phyloP scores from a whole-genome alignment of 495 filamentous ascomycete species.

The Talaromyces liani region DNA sequence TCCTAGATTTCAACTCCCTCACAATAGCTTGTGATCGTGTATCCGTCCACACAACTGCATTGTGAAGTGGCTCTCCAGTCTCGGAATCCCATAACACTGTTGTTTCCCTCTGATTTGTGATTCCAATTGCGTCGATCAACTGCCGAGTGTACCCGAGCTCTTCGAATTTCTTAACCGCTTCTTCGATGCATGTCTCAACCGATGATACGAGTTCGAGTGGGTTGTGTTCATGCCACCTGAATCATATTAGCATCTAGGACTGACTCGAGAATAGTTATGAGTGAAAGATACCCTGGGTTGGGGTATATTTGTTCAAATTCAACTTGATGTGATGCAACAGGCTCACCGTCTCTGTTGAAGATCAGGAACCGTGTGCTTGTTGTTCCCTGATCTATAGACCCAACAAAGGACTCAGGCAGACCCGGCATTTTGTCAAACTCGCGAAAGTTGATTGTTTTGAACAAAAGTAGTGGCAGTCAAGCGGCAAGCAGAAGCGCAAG shows the following conservation, averaged over 20 bases:
- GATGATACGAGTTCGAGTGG: constrained; percentile 70
- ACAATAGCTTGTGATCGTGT: constrained; percentile 76
- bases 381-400: constrained; percentile 85
- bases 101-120: constrained; percentile 95
- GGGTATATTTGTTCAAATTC: constrained; percentile 89
- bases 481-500: not conserved
- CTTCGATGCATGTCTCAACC: constrained; percentile 77
- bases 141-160: constrained; percentile 55
- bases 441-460: constrained; percentile 17
- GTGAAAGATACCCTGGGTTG: constrained; percentile 62
- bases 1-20: constrained; percentile 59
- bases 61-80: constrained; percentile 79
- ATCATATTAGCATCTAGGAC: constrained; percentile 6
- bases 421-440: constrained; percentile 1
- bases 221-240: constrained; percentile 91
- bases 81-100: constrained; percentile 84
- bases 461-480: not conserved
- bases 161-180: constrained; percentile 63
- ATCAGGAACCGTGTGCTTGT: constrained; percentile 90
- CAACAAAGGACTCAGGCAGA: constrained; percentile 42
- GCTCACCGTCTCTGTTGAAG: constrained; percentile 72
- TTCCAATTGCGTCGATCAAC: constrained; percentile 75
- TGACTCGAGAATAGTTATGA: not conserved
- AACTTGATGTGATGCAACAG: constrained; percentile 81
- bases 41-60: constrained; percentile 93